Conservation (phyloP, 176 grass and related monocot genomes). For the Ensete glaucum region DNA sequence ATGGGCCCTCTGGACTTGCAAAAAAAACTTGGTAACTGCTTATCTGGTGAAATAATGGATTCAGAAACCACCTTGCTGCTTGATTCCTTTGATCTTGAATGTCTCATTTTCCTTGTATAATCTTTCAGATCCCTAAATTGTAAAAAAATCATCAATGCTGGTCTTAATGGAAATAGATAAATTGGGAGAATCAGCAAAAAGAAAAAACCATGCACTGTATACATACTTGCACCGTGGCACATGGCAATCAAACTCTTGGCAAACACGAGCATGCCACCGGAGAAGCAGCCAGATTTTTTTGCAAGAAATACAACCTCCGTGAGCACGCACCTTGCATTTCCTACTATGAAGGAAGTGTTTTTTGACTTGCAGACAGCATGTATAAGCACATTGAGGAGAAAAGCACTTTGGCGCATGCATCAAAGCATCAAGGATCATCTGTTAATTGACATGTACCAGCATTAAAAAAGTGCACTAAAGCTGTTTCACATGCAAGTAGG, state of each 20-base stretch:
- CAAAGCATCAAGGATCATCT: slow-evolving; percentile 53
- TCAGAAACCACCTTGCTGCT: not conserved
- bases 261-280: slow-evolving; percentile 26
- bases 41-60: not conserved
- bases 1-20: not conserved
- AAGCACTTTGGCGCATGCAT: slow-evolving; percentile 64
- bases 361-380: slow-evolving; percentile 48
- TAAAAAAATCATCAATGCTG: not conserved
- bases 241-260: slow-evolving; percentile 13
- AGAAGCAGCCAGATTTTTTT: slow-evolving; percentile 71
- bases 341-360: slow-evolving; percentile 64
- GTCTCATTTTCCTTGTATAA: not conserved
- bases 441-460: slow-evolving; percentile 20
- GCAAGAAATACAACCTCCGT: slow-evolving; percentile 51
- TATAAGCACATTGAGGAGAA: slow-evolving; percentile 30
- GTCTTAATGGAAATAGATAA: not conserved
- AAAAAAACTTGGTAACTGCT: not conserved
- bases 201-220: not conserved
- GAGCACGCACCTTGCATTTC: slow-evolving; percentile 33
- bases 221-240: slow-evolving; percentile 24
- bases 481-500: slow-evolving; percentile 2
- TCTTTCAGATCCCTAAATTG: slow-evolving; percentile 5
- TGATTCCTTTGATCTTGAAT: not conserved
- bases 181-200: not conserved
- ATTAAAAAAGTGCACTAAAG: slow-evolving; percentile 9